Conservation (phyloP, 768 basidiomycete genomes). For the Candolleomyces eurysporus region DNA sequence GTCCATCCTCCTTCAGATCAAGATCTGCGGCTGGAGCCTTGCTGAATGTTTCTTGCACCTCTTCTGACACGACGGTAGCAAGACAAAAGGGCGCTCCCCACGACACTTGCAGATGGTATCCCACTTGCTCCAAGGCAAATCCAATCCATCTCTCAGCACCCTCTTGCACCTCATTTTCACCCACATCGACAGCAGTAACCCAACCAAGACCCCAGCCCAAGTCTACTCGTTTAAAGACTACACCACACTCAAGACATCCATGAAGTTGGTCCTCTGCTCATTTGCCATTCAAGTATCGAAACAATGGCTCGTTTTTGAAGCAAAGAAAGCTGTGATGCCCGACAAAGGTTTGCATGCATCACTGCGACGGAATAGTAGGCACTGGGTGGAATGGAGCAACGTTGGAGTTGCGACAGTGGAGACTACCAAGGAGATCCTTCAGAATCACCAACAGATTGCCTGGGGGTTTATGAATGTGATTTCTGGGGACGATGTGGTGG, state of each 20-base stretch:
- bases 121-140: not conserved
- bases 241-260: slow-evolving; percentile 16
- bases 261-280: slow-evolving; percentile 24
- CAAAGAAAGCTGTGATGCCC: slow-evolving; percentile 14
- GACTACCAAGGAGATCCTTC: not conserved
- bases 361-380: not conserved
- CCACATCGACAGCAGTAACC: not conserved
- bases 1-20: not conserved
- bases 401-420: not conserved
- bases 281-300: slow-evolving; percentile 25
- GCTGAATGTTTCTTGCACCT: not conserved
- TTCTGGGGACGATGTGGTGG: not conserved
- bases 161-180: not conserved
- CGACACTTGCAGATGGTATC: not conserved
- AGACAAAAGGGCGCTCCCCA: not conserved
- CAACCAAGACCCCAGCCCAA: not conserved
- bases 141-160: not conserved
- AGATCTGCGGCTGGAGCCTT: not conserved
- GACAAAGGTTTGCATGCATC: slow-evolving; percentile 20
- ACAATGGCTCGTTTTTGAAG: slow-evolving; percentile 18
- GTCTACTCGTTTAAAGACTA: slow-evolving; percentile 5
- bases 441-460: not conserved
- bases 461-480: not conserved
- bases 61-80: not conserved
- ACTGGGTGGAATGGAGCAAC: not conserved